Conservation (phyloP, 768 basidiomycete genomes). For the Russula ochroleuca region DNA sequence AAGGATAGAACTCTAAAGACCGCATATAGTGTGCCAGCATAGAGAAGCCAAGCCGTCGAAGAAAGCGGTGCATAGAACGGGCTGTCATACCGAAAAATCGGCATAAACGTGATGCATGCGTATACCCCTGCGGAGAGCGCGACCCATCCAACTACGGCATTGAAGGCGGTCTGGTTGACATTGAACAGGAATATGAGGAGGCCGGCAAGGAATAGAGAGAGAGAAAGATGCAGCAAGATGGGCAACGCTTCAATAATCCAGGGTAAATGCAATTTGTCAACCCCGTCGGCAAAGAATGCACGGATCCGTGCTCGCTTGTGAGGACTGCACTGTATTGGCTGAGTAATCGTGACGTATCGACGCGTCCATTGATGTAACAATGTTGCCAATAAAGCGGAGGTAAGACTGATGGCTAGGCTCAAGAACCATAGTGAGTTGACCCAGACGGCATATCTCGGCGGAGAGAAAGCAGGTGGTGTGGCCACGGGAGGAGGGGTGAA, state of each 20-base stretch:
- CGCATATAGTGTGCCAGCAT: not conserved
- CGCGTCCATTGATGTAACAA: not conserved
- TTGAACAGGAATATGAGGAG: slow-evolving; percentile 8
- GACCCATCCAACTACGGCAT: not conserved
- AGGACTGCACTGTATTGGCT: not conserved
- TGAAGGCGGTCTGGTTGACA: not conserved
- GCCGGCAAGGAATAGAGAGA: not conserved
- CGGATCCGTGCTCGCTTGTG: slow-evolving; percentile 7
- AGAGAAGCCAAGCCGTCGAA: slow-evolving; percentile 4
- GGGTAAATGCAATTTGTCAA: not conserved
- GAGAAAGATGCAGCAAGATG: not conserved
- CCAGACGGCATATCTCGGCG: not conserved
- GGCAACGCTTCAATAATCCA: not conserved
- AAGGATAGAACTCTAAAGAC: not conserved
- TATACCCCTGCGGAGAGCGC: not conserved
- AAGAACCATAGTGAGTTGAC: slow-evolving; percentile 1
- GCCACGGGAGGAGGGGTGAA: not conserved
- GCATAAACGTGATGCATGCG: slow-evolving; percentile 5
- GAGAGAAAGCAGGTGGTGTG: slow-evolving; percentile 1
- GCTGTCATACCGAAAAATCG: slow-evolving; percentile 7
- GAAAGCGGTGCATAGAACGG: slow-evolving; percentile 3
- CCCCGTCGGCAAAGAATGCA: not conserved
- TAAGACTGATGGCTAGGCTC: not conserved
- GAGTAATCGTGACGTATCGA: not conserved
- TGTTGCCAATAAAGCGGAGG: not conserved